Evolutionary conservation across 1,139 yeast genomes (phyloP).

Genomic region (Ogataea hybrid): DNA sequence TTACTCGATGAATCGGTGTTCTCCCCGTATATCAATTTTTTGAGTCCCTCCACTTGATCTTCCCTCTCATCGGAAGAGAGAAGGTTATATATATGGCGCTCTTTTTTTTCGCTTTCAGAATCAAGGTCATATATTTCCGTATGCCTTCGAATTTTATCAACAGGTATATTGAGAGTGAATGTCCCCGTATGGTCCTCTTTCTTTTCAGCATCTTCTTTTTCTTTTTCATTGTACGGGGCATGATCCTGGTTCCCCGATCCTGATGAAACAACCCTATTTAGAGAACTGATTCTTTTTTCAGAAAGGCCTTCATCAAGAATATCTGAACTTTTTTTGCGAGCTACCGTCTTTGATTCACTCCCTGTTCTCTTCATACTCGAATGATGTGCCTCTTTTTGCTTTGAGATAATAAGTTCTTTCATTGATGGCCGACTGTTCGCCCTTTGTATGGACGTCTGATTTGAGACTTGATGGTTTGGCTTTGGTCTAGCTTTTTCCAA

Average conservation of each 20-base stretch:
- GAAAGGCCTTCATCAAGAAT: background rate
- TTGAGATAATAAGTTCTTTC: constrained; percentile 26
- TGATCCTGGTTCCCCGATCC: constrained; percentile 4
- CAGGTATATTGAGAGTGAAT: constrained; percentile 15
- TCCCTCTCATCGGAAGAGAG: constrained; percentile 22
- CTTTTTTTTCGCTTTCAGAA: constrained; percentile 18
- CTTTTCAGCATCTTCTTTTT: constrained; percentile 16
- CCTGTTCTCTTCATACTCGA: background rate
- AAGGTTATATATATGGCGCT: constrained; percentile 22
- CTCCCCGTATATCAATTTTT: constrained; percentile 9
- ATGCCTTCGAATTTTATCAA: constrained; percentile 8
- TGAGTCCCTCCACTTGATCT: constrained; percentile 20
- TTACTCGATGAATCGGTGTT: constrained; percentile 17
- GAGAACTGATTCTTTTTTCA: background rate
- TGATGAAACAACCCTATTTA: constrained; percentile 6
- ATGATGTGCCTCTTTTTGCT: constrained; percentile 17
- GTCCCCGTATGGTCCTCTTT: constrained; percentile 26
- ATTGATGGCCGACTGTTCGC: constrained; percentile 23
- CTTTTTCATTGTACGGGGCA: constrained; percentile 9
- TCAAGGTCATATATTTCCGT: constrained; percentile 2
- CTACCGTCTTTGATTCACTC: too few species aligned
- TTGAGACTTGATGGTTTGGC: constrained; percentile 5
- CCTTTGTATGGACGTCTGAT: constrained; percentile 11
- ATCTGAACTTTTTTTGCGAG: too few species aligned
- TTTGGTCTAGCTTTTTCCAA: constrained; percentile 55